Conservation (phyloP, 1,284 basidiomycete species). For the Chalciporus sp. region DNA sequence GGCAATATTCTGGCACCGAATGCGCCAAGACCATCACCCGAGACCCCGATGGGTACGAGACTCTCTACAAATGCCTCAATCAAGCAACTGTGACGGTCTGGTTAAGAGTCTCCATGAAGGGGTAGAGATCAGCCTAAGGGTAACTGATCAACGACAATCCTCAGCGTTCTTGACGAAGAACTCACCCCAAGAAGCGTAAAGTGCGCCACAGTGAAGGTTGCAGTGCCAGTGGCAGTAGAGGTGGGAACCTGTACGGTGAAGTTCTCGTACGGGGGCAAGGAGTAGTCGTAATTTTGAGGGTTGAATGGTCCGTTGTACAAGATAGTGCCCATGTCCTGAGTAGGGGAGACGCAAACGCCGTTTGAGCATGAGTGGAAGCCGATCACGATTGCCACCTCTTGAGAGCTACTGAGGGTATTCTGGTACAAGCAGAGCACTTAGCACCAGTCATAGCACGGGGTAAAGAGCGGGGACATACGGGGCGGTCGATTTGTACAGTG, state of each 20-base stretch:
- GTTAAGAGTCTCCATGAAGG: slow-evolving; percentile 27
- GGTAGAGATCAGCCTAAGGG: slow-evolving; percentile 23
- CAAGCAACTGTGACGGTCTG: slow-evolving; percentile 27
- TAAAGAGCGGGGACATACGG: slow-evolving; percentile 21
- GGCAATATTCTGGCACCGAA: no score
- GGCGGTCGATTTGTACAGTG: slow-evolving; percentile 26
- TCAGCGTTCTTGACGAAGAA: not conserved
- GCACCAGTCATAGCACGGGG: not conserved
- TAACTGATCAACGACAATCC: not conserved
- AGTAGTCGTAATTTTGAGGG: slow-evolving; percentile 18
- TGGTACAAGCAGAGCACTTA: not conserved
- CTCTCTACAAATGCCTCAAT: no score
- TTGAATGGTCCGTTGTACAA: slow-evolving; percentile 30
- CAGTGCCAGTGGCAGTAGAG: slow-evolving; percentile 6
- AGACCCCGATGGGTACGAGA: no score
- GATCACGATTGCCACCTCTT: slow-evolving; percentile 33
- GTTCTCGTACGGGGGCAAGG: slow-evolving; percentile 31
- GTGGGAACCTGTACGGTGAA: slow-evolving; percentile 9
- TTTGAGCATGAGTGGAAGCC: slow-evolving; percentile 31
- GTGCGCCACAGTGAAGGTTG: slow-evolving; percentile 22
- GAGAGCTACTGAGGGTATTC: slow-evolving; percentile 26
- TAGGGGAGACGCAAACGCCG: slow-evolving; percentile 17
- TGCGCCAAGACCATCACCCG: no score
- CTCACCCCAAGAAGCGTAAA: slow-evolving; percentile 27
- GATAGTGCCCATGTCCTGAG: slow-evolving; percentile 21